Evolutionary conservation across 2,329 filamentous ascomycete species (phyloP).

Genomic region (Calonectria pteridis): DNA sequence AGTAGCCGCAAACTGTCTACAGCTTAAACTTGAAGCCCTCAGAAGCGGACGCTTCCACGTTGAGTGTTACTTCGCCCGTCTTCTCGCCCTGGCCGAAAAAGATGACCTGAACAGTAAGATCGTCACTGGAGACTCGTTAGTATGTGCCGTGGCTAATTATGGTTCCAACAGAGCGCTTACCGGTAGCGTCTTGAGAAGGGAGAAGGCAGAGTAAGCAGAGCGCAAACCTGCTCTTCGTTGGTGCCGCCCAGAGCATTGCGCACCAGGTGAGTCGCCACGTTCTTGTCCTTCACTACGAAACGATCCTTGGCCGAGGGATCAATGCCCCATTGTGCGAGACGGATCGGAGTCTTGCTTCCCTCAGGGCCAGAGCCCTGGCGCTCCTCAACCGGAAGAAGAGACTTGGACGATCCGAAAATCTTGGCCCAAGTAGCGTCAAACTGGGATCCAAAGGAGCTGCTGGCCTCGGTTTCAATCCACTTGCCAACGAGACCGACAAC

Average conservation of each 20-base stretch:
- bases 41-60: slow-evolving; percentile 84
- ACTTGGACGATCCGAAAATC: slow-evolving; percentile 65
- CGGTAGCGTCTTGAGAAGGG: slow-evolving; percentile 93
- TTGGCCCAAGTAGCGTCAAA: slow-evolving; percentile 77
- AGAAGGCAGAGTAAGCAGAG: slow-evolving; percentile 88
- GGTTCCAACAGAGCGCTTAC: slow-evolving; percentile 57
- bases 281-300: slow-evolving; percentile 96
- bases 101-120: slow-evolving; percentile 97
- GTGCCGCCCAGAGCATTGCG: slow-evolving; percentile 94
- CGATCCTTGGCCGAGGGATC: slow-evolving; percentile 78
- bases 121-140: slow-evolving; percentile 72
- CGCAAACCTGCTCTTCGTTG: slow-evolving; percentile 93
- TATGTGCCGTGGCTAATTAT: background rate
- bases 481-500: slow-evolving; percentile 96
- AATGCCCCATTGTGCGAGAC: slow-evolving; percentile 91
- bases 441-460: slow-evolving; percentile 68
- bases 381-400: slow-evolving; percentile 82
- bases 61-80: slow-evolving; percentile 83
- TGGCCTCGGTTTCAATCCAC: slow-evolving; percentile 88
- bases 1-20: slow-evolving; percentile 37
- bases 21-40: slow-evolving; percentile 56
- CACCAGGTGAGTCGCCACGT: slow-evolving; percentile 94
- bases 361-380: slow-evolving; percentile 61
- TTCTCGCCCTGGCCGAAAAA: slow-evolving; percentile 91
- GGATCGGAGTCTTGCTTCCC: slow-evolving; percentile 89